Percentiles rank a stretch among this genome's conserved stretches.
Evolutionary conservation across 164 flowering plant species (phyloP).

Genomic region (Chloranthus sessilifolius): DNA sequence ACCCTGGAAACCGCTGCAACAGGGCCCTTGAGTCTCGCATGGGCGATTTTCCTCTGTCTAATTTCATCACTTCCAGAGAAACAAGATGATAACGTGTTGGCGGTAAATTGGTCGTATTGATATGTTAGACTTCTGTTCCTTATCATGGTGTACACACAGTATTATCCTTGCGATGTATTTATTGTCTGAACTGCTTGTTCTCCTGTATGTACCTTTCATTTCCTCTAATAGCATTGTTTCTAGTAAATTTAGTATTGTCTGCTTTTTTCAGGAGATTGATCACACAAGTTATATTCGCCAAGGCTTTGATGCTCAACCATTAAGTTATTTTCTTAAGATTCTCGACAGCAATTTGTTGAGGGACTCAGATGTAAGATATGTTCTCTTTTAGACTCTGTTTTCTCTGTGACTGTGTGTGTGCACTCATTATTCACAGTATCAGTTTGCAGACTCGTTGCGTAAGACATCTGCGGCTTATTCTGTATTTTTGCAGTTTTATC

Average conservation of each 20-base stretch:
- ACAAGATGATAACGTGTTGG: constrained; percentile 39
- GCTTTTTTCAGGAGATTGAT: constrained; percentile 82
- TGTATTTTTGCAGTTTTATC: too few relatives aligned
- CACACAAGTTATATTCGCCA: constrained; percentile 83
- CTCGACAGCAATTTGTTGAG: constrained; percentile 56
- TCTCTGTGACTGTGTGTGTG: too few relatives aligned
- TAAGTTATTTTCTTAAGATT: constrained; percentile 54
- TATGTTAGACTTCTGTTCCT: neutral
- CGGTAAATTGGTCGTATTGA: constrained; percentile 34
- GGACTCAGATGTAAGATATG: constrained; percentile 70
- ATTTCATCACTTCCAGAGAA: constrained; percentile 69
- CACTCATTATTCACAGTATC: too few relatives aligned
- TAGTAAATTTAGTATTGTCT: neutral
- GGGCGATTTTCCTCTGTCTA: constrained; percentile 89
- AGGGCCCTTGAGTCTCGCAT: constrained; percentile 70
- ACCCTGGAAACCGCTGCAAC: constrained; percentile 58
- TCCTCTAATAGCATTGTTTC: too few relatives aligned
- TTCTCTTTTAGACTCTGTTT: neutral
- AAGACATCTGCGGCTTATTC: too few relatives aligned
- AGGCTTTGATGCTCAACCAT: constrained; percentile 72
- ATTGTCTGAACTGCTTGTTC: too few relatives aligned
- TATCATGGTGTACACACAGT: constrained; percentile 3
- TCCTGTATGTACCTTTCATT: too few relatives aligned
- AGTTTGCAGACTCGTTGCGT: too few relatives aligned
- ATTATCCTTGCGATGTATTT: too few relatives aligned